Conservation (phyloP, 163 green algal species). For the Chloromonas sp. region DNA sequence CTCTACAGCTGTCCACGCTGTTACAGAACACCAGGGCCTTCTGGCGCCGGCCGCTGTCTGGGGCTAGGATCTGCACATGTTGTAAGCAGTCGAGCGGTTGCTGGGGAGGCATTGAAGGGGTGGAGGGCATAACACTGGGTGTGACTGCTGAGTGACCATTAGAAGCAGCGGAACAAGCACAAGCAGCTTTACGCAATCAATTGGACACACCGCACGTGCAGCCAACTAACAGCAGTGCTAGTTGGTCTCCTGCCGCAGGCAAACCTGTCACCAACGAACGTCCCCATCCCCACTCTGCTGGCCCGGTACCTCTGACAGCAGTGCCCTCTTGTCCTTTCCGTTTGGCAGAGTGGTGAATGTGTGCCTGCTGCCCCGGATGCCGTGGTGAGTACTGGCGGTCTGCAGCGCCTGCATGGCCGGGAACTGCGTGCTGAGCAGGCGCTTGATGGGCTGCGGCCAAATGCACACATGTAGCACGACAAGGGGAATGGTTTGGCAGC, state of each 20-base stretch:
- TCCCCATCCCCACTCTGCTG: too few species aligned
- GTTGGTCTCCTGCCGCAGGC: too few species aligned
- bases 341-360: conserved; percentile 68
- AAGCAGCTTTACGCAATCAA: background rate
- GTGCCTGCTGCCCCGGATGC: conserved; percentile 64
- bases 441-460: conserved; percentile 25
- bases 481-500: too few species aligned
- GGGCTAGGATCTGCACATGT: conserved; percentile 14
- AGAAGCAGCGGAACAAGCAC: too few species aligned
- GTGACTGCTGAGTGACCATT: too few species aligned
- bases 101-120: too few species aligned
- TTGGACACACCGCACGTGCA: too few species aligned
- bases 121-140: too few species aligned
- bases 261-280: too few species aligned
- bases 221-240: too few species aligned
- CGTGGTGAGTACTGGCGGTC: conserved; percentile 75
- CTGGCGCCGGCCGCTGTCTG: conserved; percentile 25
- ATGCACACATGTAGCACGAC: too few species aligned
- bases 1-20: conserved; percentile 84
- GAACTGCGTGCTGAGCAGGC: conserved; percentile 59
- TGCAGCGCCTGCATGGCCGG: conserved; percentile 55
- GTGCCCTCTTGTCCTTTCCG: conserved; percentile 63
- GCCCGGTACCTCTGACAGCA: conserved; percentile 42
- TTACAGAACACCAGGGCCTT: conserved; percentile 94
- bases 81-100: too few species aligned